Evolutionary conservation across 2,329 filamentous ascomycete species (phyloP), one percentile per base, ranked within the genome.

Genomic region (Monascus ruber): DNA sequence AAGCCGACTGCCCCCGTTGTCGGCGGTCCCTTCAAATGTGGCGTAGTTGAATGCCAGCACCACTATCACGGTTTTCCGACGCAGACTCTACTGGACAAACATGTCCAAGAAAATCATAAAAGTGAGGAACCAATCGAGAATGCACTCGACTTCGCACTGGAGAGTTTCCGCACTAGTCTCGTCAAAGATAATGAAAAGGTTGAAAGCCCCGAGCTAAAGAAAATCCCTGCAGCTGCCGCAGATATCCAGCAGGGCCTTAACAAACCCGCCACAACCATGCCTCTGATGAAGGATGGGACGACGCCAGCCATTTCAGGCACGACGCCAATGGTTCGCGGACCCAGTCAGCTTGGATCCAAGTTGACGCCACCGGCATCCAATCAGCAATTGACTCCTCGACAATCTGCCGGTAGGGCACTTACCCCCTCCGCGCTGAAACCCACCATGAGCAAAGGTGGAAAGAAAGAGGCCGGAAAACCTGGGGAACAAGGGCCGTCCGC

Each of bases 61-160:
- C 66, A 71, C 40, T 58, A 69, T 38, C 68, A 67, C 42, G 75
- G 75, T 3, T 79, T 79, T 42, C 58, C 68, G 5, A 72, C 68
- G 1, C 69, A 74, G 48, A 64, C 59, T 11, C 72, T 72, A 38
- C 58, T 80, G 39, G 69, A 74, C 28, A 67, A 68, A 31, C 77
- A 81, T 46, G 54, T 69, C 25, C 67, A 68, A 36, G 68, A 73
- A 24, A 62, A 58, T 11, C 77, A 80, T 53, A 67, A 69, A 45
- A 66, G 58, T 24, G 64, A 69, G 43, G 58, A 64, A 34, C 56
- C 59, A 1, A 64, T 78, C 31, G 71, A 68, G 4, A 66, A 80
- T 51, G 70, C 74, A 27, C 57, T 78, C 26, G 63, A 69, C n/a
- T 81, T 70, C 51, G 68, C 72, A 25, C 48, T 79, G 5, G 69